These are phyloP conservation scores for Talaromyces sp. DNA, from an alignment of 2,329 filamentous ascomycete species.

Conservation along the genomic window DNA sequence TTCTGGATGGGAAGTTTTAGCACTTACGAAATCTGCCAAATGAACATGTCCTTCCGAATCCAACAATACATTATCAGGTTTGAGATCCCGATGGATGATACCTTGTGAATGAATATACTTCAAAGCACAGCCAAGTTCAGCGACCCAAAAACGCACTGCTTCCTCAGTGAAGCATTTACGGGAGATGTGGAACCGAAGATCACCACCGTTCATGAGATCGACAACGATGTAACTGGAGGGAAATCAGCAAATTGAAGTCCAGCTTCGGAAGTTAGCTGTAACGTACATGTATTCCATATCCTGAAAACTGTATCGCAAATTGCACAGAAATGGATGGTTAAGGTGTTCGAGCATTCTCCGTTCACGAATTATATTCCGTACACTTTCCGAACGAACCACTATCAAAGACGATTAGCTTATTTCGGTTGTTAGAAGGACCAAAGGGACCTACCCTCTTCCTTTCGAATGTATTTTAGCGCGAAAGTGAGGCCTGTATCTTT, in stretches of 20 bases:
- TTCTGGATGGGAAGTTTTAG: not conserved
- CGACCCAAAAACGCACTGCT: constrained; percentile 94
- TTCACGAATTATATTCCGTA: constrained; percentile 97
- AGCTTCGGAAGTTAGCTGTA: not conserved
- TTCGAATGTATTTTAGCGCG: constrained; percentile 96
- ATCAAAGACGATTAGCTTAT: constrained; percentile 26
- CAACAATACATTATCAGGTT: constrained; percentile 87
- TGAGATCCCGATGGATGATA: constrained; percentile 89
- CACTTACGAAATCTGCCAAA: constrained; percentile 89
- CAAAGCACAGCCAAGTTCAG: constrained; percentile 88
- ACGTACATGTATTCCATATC: constrained; percentile 97
- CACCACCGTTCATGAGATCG: constrained; percentile 96
- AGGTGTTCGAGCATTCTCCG: constrained; percentile 97
- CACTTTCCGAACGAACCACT: constrained; percentile 97
- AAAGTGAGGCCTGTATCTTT: constrained; percentile 95
- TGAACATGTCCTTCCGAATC: constrained; percentile 93
- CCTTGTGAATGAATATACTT: constrained; percentile 82
- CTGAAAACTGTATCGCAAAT: constrained; percentile 97
- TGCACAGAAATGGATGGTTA: constrained; percentile 97
- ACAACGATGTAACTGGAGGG: constrained; percentile 80
- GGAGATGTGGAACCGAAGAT: constrained; percentile 96
- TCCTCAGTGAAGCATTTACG: constrained; percentile 98
- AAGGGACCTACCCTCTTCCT: constrained; percentile 75
- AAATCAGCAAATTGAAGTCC: constrained; percentile 23
- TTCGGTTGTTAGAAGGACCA: not conserved